Evolutionary conservation across 2,329 filamentous ascomycete species (phyloP).

Genomic region (Aspergillus jensenii): DNA sequence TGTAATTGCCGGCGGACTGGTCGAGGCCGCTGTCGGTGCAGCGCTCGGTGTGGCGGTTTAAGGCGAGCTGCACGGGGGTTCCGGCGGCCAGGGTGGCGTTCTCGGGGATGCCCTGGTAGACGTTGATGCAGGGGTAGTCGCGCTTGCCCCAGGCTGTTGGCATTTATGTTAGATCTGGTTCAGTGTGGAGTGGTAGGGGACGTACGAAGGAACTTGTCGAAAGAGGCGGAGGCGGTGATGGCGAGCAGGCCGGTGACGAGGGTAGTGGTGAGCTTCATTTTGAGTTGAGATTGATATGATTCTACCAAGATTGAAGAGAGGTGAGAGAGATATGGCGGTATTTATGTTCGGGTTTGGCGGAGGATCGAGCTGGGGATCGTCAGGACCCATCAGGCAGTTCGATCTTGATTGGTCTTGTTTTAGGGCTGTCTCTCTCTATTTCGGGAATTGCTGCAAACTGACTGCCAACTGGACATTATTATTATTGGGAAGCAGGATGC

Average conservation of each 20-base stretch:
- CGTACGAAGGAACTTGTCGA: conserved; percentile 33
- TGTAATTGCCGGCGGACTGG: conserved; percentile 24
- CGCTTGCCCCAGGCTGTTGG: conserved; percentile 34
- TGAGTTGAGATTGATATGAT: background rate
- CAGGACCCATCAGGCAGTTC: background rate
- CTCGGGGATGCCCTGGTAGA: conserved; percentile 34
- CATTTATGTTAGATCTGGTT: background rate
- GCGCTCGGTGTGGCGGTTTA: conserved; percentile 27
- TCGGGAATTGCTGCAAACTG: background rate
- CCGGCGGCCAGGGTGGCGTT: conserved; percentile 28
- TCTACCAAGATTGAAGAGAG: too few species aligned
- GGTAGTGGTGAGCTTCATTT: conserved; percentile 31
- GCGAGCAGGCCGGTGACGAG: conserved; percentile 26
- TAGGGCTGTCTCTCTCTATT: background rate
- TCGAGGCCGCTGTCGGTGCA: conserved; percentile 22
- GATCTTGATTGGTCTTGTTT: background rate
- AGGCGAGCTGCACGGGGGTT: conserved; percentile 25
- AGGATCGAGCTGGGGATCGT: too few species aligned
- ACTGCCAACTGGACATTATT: too few species aligned
- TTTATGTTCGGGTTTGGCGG: background rate
- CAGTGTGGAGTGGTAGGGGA: background rate
- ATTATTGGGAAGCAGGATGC: too few species aligned
- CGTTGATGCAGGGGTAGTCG: conserved; percentile 34
- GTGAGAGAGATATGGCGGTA: background rate
- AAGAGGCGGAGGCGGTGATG: conserved; percentile 26